Evolutionary conservation across 176 grass and related monocot species (phyloP).

Genomic region (Guadua angustifolia): DNA sequence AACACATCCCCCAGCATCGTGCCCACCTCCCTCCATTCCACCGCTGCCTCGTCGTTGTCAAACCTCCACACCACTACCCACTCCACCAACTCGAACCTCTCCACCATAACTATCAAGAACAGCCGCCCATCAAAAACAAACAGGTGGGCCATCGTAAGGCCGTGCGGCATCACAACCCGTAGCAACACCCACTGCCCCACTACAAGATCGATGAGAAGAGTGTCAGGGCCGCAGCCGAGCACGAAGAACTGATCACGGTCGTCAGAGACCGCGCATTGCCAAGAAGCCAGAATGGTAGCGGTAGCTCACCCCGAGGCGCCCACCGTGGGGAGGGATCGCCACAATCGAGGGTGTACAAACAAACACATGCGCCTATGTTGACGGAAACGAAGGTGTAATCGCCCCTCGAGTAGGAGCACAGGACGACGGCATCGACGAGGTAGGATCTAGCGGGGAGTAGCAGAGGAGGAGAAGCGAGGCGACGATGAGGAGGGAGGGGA

Average conservation of each 20-base stretch:
- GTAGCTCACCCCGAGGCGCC: slow-evolving; percentile 41
- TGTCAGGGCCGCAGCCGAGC: slow-evolving; percentile 49
- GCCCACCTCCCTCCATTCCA: slow-evolving; percentile 36
- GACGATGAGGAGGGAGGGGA: slow-evolving; percentile 10
- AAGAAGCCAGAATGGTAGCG: slow-evolving; percentile 20
- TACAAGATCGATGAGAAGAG: slow-evolving; percentile 44
- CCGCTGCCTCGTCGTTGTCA: background rate
- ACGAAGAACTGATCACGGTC: slow-evolving; percentile 41
- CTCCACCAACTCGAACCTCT: slow-evolving; percentile 31
- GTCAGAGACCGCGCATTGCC: slow-evolving; percentile 40
- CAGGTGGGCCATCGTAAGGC: slow-evolving; percentile 36
- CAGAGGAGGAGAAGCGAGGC: slow-evolving; percentile 22
- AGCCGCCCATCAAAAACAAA: slow-evolving; percentile 45
- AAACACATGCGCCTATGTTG: background rate
- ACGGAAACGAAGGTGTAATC: too few species aligned
- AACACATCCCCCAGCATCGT: slow-evolving; percentile 47
- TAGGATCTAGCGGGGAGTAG: slow-evolving; percentile 31
- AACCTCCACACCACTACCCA: slow-evolving; percentile 50
- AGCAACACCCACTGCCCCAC: slow-evolving; percentile 32
- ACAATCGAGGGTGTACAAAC: slow-evolving; percentile 39
- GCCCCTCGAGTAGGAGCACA: too few species aligned
- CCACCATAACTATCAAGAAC: slow-evolving; percentile 53
- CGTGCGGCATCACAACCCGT: slow-evolving; percentile 44
- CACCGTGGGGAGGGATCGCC: slow-evolving; percentile 39
- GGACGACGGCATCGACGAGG: slow-evolving; percentile 44